Conservation (phyloP, 2,329 filamentous ascomycete genomes). For the Calonectria pteridis region DNA sequence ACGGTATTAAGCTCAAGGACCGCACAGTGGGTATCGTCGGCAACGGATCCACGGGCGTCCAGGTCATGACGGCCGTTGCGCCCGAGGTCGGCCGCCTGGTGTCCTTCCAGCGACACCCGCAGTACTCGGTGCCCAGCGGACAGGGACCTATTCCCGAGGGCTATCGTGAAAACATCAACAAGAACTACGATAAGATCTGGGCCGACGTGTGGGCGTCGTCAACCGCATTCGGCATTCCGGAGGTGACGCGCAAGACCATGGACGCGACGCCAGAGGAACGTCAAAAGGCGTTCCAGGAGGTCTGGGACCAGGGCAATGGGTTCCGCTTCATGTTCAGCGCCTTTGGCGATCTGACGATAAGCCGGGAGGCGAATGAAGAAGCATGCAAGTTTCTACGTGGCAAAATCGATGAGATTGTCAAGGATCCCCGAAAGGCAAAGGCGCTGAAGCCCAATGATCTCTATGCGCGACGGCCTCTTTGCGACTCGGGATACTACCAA, state of each 20-base stretch:
- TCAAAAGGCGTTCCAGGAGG: constrained; percentile 40
- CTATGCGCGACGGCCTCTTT: constrained; percentile 35
- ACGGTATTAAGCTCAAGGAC: not conserved
- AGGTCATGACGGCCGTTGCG: constrained; percentile 28
- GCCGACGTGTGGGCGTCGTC: constrained; percentile 36
- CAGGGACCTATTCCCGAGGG: constrained; percentile 8
- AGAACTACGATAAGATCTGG: constrained; percentile 48
- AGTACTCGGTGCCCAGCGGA: constrained; percentile 30
- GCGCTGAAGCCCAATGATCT: constrained; percentile 31
- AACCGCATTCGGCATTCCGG: constrained; percentile 46
- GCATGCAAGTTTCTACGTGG: constrained; percentile 40
- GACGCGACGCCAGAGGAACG: constrained; percentile 45
- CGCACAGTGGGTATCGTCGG: constrained; percentile 26
- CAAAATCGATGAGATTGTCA: constrained; percentile 41
- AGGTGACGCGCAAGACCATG: constrained; percentile 45
- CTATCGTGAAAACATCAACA: constrained; percentile 33
- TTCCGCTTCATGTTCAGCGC: constrained; percentile 49
- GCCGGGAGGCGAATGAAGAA: constrained; percentile 39
- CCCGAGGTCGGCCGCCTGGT: constrained; percentile 27
- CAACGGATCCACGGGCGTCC: constrained; percentile 27
- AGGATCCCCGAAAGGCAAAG: constrained; percentile 36
- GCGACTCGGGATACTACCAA: constrained; percentile 63
- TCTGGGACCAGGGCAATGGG: constrained; percentile 48
- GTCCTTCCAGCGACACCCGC: constrained; percentile 33
- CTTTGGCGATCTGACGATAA: constrained; percentile 29